Evolutionary conservation across 2,329 filamentous ascomycete species (phyloP), one percentile per base, ranked within the genome.

Genomic region (Neurospora crassa): DNA sequence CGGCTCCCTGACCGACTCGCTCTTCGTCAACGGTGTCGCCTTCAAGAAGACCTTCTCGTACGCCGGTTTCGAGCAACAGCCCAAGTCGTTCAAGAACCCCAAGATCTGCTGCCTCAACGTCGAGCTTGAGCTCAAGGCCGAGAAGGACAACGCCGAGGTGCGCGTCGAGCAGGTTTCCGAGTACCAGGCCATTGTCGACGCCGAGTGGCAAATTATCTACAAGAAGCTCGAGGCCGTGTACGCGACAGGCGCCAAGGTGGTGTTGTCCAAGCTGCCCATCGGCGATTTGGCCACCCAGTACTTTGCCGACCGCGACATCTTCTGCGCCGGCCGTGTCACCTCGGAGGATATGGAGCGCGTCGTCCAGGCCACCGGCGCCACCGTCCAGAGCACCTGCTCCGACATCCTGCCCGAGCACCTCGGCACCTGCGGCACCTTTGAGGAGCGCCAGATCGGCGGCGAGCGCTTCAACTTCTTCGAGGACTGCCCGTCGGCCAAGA

Each of bases 21-120:
- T 97, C 53, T 98, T 98, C 82, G 92, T 99, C 79, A 96, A 98
- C 81, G 96, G 96, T 79, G 96, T 99, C 74, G 95, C 96, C 43
- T 99, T 99, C 87, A 98, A 98, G 87, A 99, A 99, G 89, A 99
- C 96, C 5, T 99, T 99, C 82, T 94, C 95, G 69, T 99, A 99
- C 80, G 96, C 96, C 77, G 96, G 96, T 79, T 99, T 99, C 83
- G 96, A 99, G 84, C 96, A 99, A 84, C 96, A 99, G 84, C 96
- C 96, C 76, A 99, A 99, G 84, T 90, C 89, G 8, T 98, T 99
- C 86, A 90, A 88, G 80, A 89, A 97, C 83, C 96, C 96, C 73
- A 97, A 96, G 86, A 97, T 99, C 76, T 92, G 97, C 73, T 98
- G 95, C 83, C 84, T 99, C 77, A 99, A 98, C 81, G 96, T 99